Evolutionary conservation across 306 rosid genomes (phyloP).

Genomic region (Comarum palustre): DNA sequence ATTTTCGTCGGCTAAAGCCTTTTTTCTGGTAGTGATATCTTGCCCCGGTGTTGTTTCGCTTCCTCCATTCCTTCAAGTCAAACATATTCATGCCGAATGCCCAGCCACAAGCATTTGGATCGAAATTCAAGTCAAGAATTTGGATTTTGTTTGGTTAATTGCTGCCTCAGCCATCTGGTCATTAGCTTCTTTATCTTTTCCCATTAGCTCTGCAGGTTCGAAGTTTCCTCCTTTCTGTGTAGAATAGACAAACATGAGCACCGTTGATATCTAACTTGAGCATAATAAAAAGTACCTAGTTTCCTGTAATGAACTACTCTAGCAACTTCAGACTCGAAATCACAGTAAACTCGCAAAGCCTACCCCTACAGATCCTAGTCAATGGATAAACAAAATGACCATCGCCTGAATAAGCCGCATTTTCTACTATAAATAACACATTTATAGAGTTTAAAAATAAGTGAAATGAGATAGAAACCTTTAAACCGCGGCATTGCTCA

Average conservation of each 20-base stretch:
- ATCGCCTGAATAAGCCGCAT: neutral
- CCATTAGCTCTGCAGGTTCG: conserved; percentile 62
- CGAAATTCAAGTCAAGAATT: too few relatives aligned
- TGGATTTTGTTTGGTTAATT: conserved; percentile 57
- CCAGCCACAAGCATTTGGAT: conserved; percentile 97
- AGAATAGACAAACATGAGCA: conserved; percentile 34
- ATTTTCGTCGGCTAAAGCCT: too few relatives aligned
- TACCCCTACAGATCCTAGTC: neutral
- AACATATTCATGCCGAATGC: conserved; percentile 96
- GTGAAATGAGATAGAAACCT: conserved; percentile 39
- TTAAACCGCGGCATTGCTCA: conserved; percentile 40
- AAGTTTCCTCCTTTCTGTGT: conserved; percentile 73
- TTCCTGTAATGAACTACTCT: conserved; percentile 8
- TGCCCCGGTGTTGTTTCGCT: conserved; percentile 88
- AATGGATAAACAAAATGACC: neutral
- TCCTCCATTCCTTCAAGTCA: conserved; percentile 95
- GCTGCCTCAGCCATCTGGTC: conserved; percentile 59
- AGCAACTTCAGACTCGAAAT: neutral
- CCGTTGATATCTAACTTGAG: conserved; percentile 15
- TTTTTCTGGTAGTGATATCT: too few relatives aligned
- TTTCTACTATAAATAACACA: neutral
- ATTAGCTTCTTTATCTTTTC: conserved; percentile 63
- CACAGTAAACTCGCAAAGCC: neutral
- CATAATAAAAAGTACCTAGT: conserved; percentile 10
- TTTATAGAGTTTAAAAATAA: neutral